phyloP scores from a whole-genome alignment of 1,139 yeast species.

The Citeromyces siamensis region DNA sequence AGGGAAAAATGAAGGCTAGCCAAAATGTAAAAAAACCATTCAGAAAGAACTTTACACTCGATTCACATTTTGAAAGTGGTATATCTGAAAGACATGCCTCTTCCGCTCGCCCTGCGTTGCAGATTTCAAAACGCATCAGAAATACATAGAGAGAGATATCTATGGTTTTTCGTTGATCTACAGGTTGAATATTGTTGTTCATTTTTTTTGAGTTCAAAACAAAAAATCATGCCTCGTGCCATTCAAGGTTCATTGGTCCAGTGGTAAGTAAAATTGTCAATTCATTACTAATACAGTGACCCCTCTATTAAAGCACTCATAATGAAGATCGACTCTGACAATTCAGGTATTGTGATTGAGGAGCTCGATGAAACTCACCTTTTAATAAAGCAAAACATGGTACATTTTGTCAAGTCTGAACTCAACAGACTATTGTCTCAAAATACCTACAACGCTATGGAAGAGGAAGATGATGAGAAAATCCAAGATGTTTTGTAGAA shows the following conservation, averaged over 20 bases:
- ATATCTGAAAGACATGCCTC: no score
- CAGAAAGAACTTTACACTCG: no score
- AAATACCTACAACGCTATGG: slow-evolving; percentile 77
- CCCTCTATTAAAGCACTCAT: slow-evolving; percentile 87
- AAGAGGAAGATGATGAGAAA: slow-evolving; percentile 39
- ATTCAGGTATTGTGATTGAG: slow-evolving; percentile 58
- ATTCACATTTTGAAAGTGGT: no score
- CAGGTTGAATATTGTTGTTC: slow-evolving; percentile 10
- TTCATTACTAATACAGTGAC: slow-evolving; percentile 33
- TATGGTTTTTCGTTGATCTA: no score
- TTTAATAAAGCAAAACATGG: slow-evolving; percentile 64
- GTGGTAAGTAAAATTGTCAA: slow-evolving; percentile 14
- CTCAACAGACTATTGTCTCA: slow-evolving; percentile 64
- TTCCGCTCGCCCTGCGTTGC: no score
- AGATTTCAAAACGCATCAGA: no score
- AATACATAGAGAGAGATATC: no score
- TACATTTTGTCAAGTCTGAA: slow-evolving; percentile 65
- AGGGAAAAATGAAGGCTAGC: no score
- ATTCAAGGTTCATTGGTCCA: slow-evolving; percentile 22
- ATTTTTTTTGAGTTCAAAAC: no score
- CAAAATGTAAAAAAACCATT: no score
- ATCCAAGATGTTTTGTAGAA: not conserved
- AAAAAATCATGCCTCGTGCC: slow-evolving; percentile 27
- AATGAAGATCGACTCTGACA: slow-evolving; percentile 60
- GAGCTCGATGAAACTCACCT: slow-evolving; percentile 89